These are phyloP conservation scores for Mycosphaerella sp. DNA, from an alignment of 2,329 filamentous ascomycete genomes.

Conservation along the genomic window DNA sequence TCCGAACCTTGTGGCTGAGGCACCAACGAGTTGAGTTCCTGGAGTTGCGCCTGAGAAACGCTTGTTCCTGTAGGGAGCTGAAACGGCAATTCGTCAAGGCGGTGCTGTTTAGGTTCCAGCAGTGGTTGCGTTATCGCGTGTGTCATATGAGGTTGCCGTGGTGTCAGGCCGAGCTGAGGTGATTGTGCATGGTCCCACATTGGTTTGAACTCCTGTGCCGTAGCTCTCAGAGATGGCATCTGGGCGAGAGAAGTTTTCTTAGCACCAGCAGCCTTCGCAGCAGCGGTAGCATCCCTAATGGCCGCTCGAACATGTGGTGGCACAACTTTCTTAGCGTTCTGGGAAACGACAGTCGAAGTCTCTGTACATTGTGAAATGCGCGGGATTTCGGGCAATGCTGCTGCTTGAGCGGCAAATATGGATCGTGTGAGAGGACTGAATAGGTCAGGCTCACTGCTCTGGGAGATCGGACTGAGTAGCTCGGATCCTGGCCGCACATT, in stretches of 20 bases:
- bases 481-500: background rate
- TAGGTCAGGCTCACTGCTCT: background rate
- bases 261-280: background rate
- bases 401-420: slow-evolving; percentile 2
- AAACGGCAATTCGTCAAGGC: background rate
- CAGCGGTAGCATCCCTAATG: slow-evolving; percentile 4
- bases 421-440: slow-evolving; percentile 8
- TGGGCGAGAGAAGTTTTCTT: background rate
- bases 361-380: background rate
- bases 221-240: slow-evolving; percentile 24
- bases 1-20: slow-evolving; percentile 3
- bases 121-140: background rate
- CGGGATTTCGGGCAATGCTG: slow-evolving; percentile 6
- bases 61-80: background rate
- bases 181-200: slow-evolving; percentile 3
- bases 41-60: background rate
- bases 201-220: slow-evolving; percentile 26
- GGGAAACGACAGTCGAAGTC: background rate
- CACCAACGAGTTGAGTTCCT: background rate
- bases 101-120: background rate
- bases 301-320: slow-evolving; percentile 15
- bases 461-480: background rate
- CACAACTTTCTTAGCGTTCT: slow-evolving; percentile 8
- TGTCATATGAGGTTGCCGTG: background rate
- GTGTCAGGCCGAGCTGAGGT: background rate